Evolutionary conservation across 805 yeast species (phyloP).

Genomic region (Wickerhamiella alocasiicola): DNA sequence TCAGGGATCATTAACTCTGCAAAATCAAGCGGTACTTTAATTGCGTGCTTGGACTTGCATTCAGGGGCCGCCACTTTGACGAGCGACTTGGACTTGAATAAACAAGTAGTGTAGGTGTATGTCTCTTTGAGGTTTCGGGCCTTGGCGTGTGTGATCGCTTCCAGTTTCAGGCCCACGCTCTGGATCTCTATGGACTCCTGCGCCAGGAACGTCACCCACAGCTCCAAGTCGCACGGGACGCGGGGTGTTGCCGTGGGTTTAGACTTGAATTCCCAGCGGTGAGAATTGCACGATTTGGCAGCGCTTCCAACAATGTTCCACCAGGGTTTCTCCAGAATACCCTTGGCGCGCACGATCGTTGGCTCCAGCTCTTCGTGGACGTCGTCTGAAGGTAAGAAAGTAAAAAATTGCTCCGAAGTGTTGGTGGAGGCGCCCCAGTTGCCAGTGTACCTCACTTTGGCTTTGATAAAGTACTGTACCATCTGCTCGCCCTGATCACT

Average conservation of each 20-base stretch:
- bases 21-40: constrained; percentile 22
- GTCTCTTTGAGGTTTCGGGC: constrained; percentile 3
- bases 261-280: constrained; percentile 7
- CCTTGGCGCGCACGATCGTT: constrained; percentile 5
- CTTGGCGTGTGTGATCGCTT: constrained; percentile 2
- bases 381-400: constrained; percentile 35
- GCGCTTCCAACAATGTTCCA: constrained; percentile 9
- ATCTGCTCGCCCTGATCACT: constrained; percentile 21
- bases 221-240: neutral
- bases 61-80: neutral
- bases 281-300: constrained; percentile 5
- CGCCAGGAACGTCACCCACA: constrained; percentile 5
- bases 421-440: neutral
- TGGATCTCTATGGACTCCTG: constrained; percentile 1
- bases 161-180: constrained; percentile 1
- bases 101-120: neutral
- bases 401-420: constrained; percentile 34
- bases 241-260: constrained; percentile 3
- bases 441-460: constrained; percentile 12
- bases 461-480: constrained; percentile 46
- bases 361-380: neutral
- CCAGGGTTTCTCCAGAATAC: constrained; percentile 7
- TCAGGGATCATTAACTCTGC: constrained; percentile 25
- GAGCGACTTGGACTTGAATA: neutral
- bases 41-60: constrained; percentile 11